Percentiles rank a stretch among this genome's conserved stretches.
Evolutionary conservation across 495 filamentous ascomycete species (phyloP).

Genomic region (Melanomma pulvis-pyrius): DNA sequence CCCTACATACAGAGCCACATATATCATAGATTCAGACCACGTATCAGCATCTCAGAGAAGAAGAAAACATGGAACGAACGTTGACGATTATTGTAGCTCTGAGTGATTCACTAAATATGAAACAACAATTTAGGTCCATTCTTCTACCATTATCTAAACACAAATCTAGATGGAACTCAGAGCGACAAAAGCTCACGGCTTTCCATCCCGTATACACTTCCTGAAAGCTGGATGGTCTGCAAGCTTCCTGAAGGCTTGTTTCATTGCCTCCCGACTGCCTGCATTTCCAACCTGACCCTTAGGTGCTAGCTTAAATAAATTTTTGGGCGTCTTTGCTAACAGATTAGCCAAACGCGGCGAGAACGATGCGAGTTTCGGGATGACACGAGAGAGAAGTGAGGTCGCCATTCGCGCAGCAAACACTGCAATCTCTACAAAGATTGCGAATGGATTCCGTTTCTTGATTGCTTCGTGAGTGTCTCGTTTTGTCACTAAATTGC

Average conservation of each 20-base stretch:
- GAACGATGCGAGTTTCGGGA: not conserved
- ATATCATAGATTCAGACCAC: too few relatives aligned
- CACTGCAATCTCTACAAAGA: constrained; percentile 12
- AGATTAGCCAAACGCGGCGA: constrained; percentile 12
- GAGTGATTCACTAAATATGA: too few relatives aligned
- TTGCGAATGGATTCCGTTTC: constrained; percentile 11
- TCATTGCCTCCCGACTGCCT: constrained; percentile 19
- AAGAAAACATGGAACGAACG: too few relatives aligned
- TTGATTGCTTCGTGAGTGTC: not conserved
- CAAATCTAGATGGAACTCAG: too few relatives aligned
- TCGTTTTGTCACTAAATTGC: not conserved
- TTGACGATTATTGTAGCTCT: too few relatives aligned
- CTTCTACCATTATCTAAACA: too few relatives aligned
- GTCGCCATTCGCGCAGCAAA: constrained; percentile 8
- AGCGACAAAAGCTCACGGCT: too few relatives aligned
- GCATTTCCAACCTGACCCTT: constrained; percentile 7
- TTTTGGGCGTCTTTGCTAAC: not conserved
- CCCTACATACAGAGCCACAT: too few relatives aligned
- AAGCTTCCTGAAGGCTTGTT: constrained; percentile 17
- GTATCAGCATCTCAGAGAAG: too few relatives aligned
- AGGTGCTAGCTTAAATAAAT: constrained; percentile 15
- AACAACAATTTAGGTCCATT: too few relatives aligned
- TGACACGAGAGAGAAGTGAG: constrained; percentile 7
- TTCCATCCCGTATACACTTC: constrained; percentile 10
- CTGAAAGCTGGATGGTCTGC: constrained; percentile 20